A percentile compares a stretch with the other conserved stretches of the same genome.
These are phyloP conservation scores for Helicocarpus griseus DNA, from an alignment of 2,329 filamentous ascomycete species.

Conservation along the genomic window DNA sequence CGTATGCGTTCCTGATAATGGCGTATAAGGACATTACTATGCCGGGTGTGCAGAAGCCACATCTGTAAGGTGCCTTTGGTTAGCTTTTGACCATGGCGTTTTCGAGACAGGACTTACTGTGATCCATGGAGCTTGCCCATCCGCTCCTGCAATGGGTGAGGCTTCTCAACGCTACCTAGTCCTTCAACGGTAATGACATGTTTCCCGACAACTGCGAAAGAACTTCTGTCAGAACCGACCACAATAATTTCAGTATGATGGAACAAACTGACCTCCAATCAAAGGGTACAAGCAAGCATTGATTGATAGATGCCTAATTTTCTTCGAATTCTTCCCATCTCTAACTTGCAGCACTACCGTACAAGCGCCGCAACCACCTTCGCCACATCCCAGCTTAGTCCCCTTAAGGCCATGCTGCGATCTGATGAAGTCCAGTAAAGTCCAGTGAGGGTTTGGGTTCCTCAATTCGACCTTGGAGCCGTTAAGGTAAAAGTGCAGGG, in stretches of 20 bases:
- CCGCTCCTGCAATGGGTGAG: constrained; percentile 74
- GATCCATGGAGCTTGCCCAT: constrained; percentile 80
- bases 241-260: background rate
- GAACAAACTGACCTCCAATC: constrained; percentile 43
- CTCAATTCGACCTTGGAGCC: constrained; percentile 71
- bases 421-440: constrained; percentile 74
- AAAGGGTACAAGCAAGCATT: constrained; percentile 85
- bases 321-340: constrained; percentile 50
- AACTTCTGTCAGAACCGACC: background rate
- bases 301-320: constrained; percentile 78
- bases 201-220: constrained; percentile 60
- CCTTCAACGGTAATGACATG: constrained; percentile 90
- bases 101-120: constrained; percentile 40
- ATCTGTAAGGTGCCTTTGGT: no score
- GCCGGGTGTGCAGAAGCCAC: constrained; percentile 78
- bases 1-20: constrained; percentile 59
- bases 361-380: constrained; percentile 83
- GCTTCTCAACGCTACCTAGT: constrained; percentile 68
- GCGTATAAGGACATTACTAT: constrained; percentile 59
- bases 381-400: constrained; percentile 81
- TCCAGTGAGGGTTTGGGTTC: constrained; percentile 73
- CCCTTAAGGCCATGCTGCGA: constrained; percentile 72
- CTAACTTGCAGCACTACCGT: constrained; percentile 53
- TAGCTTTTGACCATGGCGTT: no score
- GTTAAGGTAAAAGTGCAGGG: constrained; percentile 76